A percentile compares a stretch with the other conserved stretches of the same genome.
These are phyloP conservation scores for Actinidia arguta DNA, from an alignment of 179 eudicot species.

Conservation along the genomic window DNA sequence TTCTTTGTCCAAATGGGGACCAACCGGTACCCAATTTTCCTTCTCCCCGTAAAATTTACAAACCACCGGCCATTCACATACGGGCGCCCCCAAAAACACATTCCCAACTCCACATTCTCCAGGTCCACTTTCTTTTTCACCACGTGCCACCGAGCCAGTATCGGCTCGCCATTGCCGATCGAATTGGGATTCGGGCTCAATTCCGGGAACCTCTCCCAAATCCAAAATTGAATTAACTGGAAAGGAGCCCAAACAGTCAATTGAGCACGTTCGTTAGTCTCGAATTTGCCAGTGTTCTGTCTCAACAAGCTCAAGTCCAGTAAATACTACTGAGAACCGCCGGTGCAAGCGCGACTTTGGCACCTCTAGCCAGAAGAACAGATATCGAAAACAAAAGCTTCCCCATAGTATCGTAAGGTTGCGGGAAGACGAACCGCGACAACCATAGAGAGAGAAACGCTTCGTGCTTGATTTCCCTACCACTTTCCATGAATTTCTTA, in stretches of 20 bases:
- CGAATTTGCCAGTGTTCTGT: neutral
- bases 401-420: neutral
- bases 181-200: conserved; percentile 22
- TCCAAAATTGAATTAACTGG: conserved; percentile 34
- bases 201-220: conserved; percentile 35
- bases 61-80: conserved; percentile 19
- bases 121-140: neutral
- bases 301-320: neutral
- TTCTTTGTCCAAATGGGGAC: conserved; percentile 7
- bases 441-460: conserved; percentile 19
- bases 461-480: neutral
- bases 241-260: conserved; percentile 30
- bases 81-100: conserved; percentile 36
- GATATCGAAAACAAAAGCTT: neutral
- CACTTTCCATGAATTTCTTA: neutral
- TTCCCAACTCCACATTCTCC: neutral
- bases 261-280: neutral
- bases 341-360: conserved; percentile 14
- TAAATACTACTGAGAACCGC: neutral
- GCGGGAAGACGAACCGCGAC: conserved; percentile 1
- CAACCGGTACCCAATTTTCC: conserved; percentile 13
- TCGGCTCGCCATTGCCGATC: neutral
- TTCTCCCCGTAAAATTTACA: conserved; percentile 16
- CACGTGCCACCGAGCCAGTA: conserved; percentile 31
- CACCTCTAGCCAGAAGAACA: conserved; percentile 4